Evolutionary conservation across 257 asterid genomes (phyloP), one percentile per base, ranked within the genome.

Genomic region (Solanum habrochaites): DNA sequence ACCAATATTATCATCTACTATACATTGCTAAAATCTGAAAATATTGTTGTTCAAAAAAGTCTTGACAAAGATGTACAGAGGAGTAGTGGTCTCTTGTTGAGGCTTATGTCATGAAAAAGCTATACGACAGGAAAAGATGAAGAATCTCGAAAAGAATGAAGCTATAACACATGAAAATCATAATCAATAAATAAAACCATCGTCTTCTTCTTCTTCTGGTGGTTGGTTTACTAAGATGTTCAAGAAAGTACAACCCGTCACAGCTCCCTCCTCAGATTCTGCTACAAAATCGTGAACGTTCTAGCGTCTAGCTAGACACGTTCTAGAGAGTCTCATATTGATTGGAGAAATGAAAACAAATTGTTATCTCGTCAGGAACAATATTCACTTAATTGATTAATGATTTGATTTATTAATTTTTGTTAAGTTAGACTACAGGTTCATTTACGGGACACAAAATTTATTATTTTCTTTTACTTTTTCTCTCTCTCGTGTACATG

Each of bases 51-150:
- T 66, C 72, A n/a, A 66, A 29, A 64, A 11, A 0, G 25, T 25
- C 4, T n/a, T 25, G 35, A 1, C n/a, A 66, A n/a, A 66, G 3
- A 92, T 93, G 95, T 89, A 93, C 16, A 90, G 85, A 11, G 75
- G n/a, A n/a, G 88, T 21, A 83, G 78, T 11, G 87, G 86, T n/a
- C n/a, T 70, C 86, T 94, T 37, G 96, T 88, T 3, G 94, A 93
- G 87, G 92, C 83, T 14, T 91, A 90, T 87, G 90, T 74, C 11
- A 81, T 93, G 93, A 88, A 85, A 66, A 92, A 83, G 86, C 66
- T 91, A 16, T 86, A 93, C 85, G 89, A 47, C n/a, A n/a, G 42
- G 92, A 93, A 85, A 94, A 91, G 93, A 91, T 89, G 91, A 91
- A 86, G 89, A 90, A 25, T 66, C 3, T 11, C 0, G 35, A 64